Evolutionary conservation across 2,329 filamentous ascomycete species (phyloP), one percentile per base, ranked within the genome.

Genomic region (Colletotrichum sp.): DNA sequence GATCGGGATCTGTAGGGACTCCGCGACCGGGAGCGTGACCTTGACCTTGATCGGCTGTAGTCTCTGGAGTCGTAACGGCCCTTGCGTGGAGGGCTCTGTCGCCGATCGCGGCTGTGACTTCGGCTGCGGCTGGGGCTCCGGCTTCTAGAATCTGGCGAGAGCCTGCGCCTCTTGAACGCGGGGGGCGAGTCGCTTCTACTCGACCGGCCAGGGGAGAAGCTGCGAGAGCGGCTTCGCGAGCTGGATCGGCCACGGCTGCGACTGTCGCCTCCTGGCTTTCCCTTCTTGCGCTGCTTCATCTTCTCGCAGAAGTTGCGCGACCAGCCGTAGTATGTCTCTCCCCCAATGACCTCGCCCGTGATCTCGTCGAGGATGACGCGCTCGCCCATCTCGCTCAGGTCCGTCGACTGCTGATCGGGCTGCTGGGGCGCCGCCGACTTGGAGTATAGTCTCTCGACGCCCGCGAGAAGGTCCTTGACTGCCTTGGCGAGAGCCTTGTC

Each of bases 241-340:
- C 75, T 78, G 4, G 87, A 86, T 6, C 84, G 82, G 7, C 79
- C 78, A 30, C 84, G 82, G 7, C 79, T 78, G 18, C 80, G 79
- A n/a, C 78, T 76, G 7, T 77, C 78, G 7, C 76, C 43, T 24
- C n/a, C 71, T 16, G 34, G 78, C 65, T 74, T 79, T 14, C 79
- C 79, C 71, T 84, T 87, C 60, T 82, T 85, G 48, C 90, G 87
- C 67, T 88, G 85, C 84, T 93, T 95, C 94, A 97, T 97, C 81
- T 94, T 94, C 78, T 95, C 89, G 82, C 95, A 98, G 79, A 98
- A 97, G 1, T 88, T 87, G 52, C 91, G 90, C 7, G 95, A 96
- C 96, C 96, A 98, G 76, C 95, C 96, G 82, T 98, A 98, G 83
- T 98, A 98, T 1, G 94, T 95, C 77, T 95, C 93, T 2, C 93